Evolutionary conservation across 202 grass and related monocot species (phyloP), one percentile per base, ranked within the genome.

Genomic region (Tripidium arundinaceum): DNA sequence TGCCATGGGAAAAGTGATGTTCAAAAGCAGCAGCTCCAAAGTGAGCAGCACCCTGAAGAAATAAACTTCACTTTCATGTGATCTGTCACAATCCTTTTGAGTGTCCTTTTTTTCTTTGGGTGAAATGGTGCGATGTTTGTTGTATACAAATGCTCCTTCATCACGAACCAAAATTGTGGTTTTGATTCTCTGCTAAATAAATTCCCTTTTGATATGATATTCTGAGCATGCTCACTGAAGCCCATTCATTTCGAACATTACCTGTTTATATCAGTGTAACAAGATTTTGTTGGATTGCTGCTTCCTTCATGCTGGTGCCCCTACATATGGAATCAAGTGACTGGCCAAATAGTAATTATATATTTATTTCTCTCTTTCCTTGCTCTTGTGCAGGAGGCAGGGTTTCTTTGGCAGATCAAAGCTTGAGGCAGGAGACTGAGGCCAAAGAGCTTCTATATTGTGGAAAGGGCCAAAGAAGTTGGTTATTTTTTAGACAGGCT

Each of bases 391-490:
- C 14, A 39, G 5, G 60, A 67, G 61, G 46, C 45, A 66, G 29
- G 47, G 58, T 76, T 75, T 80, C 64, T 80, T 64, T 75, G 76
- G 18, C 62, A 59, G 60, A 76, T 50, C 47, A 83, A 83, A 79
- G 67, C 46, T 36, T 60, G 78, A 63, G 74, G 16, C n/a, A 41
- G 74, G 83, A 50, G 64, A 42, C 71, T 76, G 78, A 77, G 72
- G 19, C 65, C 65, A 86, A 83, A 69, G 40, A 33, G 75, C 62
- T 68, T 88, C 81, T 79, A 79, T 83, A 84, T 81, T 76, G 72
- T 76, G 70, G 62, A 88, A 88, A 80, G 86, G 81, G 86, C 81
- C 86, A 88, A 88, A 75, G 31, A 75, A 84, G 86, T 79, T 84
- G 75, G 86, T 84, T 79, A 88, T 80, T 79, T 79, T 79, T 57